Evolutionary conservation across 768 basidiomycete species (phyloP).

Genomic region (Royoungia palumana): DNA sequence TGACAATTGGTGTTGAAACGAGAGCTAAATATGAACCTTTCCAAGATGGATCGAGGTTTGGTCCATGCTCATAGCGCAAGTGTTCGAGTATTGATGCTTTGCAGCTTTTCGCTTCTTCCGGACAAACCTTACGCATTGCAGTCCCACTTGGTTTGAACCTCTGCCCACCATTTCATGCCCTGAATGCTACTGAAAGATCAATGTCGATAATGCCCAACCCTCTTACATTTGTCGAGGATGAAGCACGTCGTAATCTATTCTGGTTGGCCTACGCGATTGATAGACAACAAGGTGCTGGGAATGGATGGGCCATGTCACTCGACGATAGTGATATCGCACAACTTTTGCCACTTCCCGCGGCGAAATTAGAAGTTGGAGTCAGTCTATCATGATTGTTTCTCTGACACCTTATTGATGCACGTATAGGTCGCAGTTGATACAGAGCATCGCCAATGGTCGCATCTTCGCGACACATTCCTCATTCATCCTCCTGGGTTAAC

Average conservation of each 20-base stretch:
- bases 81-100: slow-evolving; percentile 3
- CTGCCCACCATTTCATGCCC: slow-evolving; percentile 62
- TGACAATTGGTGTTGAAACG: neutral
- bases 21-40: neutral
- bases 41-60: slow-evolving; percentile 71
- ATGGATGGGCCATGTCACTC: slow-evolving; percentile 66
- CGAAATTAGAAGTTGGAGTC: slow-evolving; percentile 62
- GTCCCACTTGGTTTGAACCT: slow-evolving; percentile 71
- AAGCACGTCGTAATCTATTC: slow-evolving; percentile 67
- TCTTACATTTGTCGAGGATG: slow-evolving; percentile 63
- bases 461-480: slow-evolving; percentile 56
- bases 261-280: slow-evolving; percentile 72
- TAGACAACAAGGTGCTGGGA: slow-evolving; percentile 61
- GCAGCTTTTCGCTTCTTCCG: slow-evolving; percentile 60
- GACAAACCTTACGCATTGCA: slow-evolving; percentile 53
- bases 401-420: slow-evolving; percentile 5
- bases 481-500: slow-evolving; percentile 58
- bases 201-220: slow-evolving; percentile 60
- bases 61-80: neutral
- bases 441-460: slow-evolving; percentile 64
- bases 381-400: slow-evolving; percentile 16
- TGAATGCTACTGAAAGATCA: slow-evolving; percentile 54
- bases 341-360: slow-evolving; percentile 58
- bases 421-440: slow-evolving; percentile 45
- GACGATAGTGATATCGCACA: slow-evolving; percentile 77